Conservation (phyloP, 371 early-diverging fungal genomes). For the Mortierella polycephala region DNA sequence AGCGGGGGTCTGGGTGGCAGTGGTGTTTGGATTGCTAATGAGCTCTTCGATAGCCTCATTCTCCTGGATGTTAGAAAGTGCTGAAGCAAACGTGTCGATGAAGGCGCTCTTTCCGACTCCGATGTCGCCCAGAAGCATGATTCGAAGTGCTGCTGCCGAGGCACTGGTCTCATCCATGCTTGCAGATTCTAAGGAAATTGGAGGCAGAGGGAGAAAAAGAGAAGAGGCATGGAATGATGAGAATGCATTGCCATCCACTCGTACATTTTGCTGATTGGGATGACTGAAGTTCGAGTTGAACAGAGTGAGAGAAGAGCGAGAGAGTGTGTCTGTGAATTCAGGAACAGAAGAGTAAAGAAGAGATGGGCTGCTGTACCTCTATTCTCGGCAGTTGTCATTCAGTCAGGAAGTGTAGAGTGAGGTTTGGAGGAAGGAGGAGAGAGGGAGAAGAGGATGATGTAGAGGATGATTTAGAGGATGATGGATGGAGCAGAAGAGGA, state of each 20-base stretch:
- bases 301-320: too few relatives aligned
- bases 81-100: conserved; percentile 21
- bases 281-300: too few relatives aligned
- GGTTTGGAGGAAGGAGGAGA: neutral
- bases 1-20: conserved; percentile 5
- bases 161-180: conserved; percentile 21
- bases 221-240: neutral
- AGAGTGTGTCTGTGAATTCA: neutral
- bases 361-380: neutral
- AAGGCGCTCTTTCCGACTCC: conserved; percentile 46
- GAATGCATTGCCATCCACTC: neutral
- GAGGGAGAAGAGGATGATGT: neutral
- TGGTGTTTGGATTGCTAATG: conserved; percentile 19
- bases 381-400: neutral
- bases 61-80: conserved; percentile 19
- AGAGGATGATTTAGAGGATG: neutral
- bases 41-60: conserved; percentile 20
- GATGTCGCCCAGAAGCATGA: conserved; percentile 37
- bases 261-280: neutral
- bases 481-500: neutral
- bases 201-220: conserved; percentile 1
- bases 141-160: conserved; percentile 30
- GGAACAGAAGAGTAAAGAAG: neutral
- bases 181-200: neutral
- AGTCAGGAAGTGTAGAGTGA: neutral